Evolutionary conservation across 2,329 filamentous ascomycete species (phyloP).

Genomic region (Bisporella sp.): DNA sequence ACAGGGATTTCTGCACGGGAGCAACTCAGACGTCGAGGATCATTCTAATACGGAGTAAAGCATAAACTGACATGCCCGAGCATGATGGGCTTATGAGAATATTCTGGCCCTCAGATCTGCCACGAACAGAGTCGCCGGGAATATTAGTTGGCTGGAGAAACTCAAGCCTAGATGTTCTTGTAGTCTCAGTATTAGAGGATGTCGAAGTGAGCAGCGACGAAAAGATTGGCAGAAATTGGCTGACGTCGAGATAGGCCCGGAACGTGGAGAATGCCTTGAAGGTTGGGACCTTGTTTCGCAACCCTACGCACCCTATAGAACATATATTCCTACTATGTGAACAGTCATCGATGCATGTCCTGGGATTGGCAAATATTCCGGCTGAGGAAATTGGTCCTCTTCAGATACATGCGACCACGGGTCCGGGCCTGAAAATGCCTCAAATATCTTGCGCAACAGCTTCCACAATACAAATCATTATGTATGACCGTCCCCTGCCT

Average conservation of each 20-base stretch:
- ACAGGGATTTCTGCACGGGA: slow-evolving; percentile 89
- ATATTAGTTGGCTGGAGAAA: slow-evolving; percentile 96
- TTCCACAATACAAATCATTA: slow-evolving; percentile 75
- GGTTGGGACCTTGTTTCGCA: slow-evolving; percentile 74
- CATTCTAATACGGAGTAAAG: slow-evolving; percentile 54
- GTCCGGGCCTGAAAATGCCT: slow-evolving; percentile 50
- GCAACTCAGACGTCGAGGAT: slow-evolving; percentile 88
- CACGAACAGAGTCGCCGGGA: slow-evolving; percentile 64
- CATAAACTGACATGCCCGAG: slow-evolving; percentile 53
- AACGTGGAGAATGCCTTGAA: slow-evolving; percentile 85
- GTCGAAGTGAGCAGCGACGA: slow-evolving; percentile 61
- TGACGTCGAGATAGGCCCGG: slow-evolving; percentile 31
- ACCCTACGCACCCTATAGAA: slow-evolving; percentile 70
- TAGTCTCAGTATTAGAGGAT: slow-evolving; percentile 82
- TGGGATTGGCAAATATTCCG: slow-evolving; percentile 70
- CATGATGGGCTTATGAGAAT: slow-evolving; percentile 91
- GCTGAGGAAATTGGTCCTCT: slow-evolving; percentile 55
- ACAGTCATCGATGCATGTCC: slow-evolving; percentile 72
- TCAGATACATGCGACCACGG: slow-evolving; percentile 57
- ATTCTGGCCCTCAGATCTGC: slow-evolving; percentile 92
- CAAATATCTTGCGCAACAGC: slow-evolving; percentile 65
- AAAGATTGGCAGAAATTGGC: slow-evolving; percentile 10
- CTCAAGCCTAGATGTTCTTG: slow-evolving; percentile 82
- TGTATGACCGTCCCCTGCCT: slow-evolving; percentile 82
- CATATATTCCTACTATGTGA: slow-evolving; percentile 83